Evolutionary conservation across 805 yeast species (phyloP), one percentile per base, ranked within the genome.

Genomic region (Candida suzukii): DNA sequence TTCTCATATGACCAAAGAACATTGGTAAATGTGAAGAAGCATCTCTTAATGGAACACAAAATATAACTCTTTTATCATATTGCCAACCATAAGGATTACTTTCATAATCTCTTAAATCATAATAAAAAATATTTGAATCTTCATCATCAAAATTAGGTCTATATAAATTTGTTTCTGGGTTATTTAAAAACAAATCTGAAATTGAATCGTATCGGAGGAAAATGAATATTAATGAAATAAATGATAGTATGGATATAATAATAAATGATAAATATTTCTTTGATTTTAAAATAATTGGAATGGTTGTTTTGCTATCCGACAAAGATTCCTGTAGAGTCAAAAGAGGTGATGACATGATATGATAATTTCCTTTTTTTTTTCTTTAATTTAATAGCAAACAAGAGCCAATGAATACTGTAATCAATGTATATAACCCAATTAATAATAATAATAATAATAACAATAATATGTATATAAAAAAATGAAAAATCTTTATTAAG

Each of bases 1-100:
- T 75, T 43, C 55, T 57, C 76, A 76, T 67, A 51, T 75, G 80
- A 28, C 71, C 66, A 49, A 76, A 76, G 48, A 76, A 76, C 82
- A 76, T 76, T 29, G 81, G 80, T 51, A 76, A 63, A 53, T 76
- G 81, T 16, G 74, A 67, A 7, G 79, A 72, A 3, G 82, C 81
- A 52, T 76, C 81, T 61, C 82, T 59, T 46, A 76, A 61, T 2
- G 82, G 81, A 6, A 76, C 81, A 47, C 78, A 73, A 46, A 76
- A 72, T 20, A 76, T 52, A 18, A 76, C 76, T 19, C 79, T 49
- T 47, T 76, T 79, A 21, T 70, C 71, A 24, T 61, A 52, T 46
- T 68, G 73, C 80, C 80, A 76, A 2, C 80, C 81, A 49, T 73
- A 63, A 4, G 67, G 56, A 8, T 63, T 46, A 1, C 79, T 77